Base-by-base conservation (phyloP, 805 yeast genomes). In the Nakazawaea anatomiae region DNA sequence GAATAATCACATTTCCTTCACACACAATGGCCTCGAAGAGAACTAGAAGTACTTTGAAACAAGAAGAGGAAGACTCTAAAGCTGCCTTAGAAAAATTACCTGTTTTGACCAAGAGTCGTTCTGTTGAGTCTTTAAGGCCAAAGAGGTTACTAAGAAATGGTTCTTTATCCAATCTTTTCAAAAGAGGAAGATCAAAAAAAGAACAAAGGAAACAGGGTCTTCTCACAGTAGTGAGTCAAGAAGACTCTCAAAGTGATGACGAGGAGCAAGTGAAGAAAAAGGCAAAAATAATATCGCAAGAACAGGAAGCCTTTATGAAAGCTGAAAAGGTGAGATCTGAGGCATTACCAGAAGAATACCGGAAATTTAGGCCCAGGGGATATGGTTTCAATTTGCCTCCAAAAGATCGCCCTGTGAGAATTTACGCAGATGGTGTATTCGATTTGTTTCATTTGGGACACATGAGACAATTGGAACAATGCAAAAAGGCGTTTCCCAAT, bases 391-490 rank as follows among this genome's bases (percentile, higher is more conserved):
- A 89, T 58, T 58, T 83, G 29, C 99, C 99, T 2, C 95, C 97
- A 2, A 72, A 65, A 4, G 94, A 86, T 61, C 76, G 97, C 53
- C 91, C 96, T 1, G 82, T 94, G 31, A 77, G 99, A 54, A 81
- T 94, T n/a, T 94, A 94, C 65, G 99, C 99, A 5, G 99, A 94
- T 69, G 99, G 99, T 48, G 97, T 94, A 18, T 94, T 94, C 72
- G 99, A 94, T 69, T 72, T 94, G 55, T 94, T 94, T 71, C 99
- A 94, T 68, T 67, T 94, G 62, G 99, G 99, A 28, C 99, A 94
- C 65, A 94, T 94, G 99, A 83, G 90, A 63, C 99, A 94, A 67
- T 75, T 94, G 59, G 98, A 94, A 64, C 99, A 94, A 70, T 92
- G 98, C 59, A 92, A 94, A 61, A 91, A 92, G 66, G 80, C 96